Evolutionary conservation across 257 asterid species (phyloP).

Genomic region (Nemophila menziesii): DNA sequence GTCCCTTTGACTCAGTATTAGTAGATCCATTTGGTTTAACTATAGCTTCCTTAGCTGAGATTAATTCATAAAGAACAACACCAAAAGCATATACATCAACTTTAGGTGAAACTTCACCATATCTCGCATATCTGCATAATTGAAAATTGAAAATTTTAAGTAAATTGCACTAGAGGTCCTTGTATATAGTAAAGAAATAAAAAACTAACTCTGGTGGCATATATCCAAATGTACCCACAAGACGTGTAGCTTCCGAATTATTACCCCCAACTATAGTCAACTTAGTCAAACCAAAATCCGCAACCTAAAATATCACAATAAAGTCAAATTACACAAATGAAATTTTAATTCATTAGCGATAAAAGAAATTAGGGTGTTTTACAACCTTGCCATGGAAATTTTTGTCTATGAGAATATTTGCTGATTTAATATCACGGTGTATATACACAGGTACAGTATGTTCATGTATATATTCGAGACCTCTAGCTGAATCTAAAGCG

Average conservation of each 20-base stretch:
- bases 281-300: conserved; percentile 93
- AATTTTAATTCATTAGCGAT: conserved; percentile 4
- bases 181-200: neutral
- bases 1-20: conserved; percentile 69
- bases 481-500: conserved; percentile 98
- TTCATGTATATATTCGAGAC: conserved; percentile 91
- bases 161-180: neutral
- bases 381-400: conserved; percentile 83
- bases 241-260: conserved; percentile 84
- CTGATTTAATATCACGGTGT: conserved; percentile 88
- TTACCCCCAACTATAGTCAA: conserved; percentile 61
- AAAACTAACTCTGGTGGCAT: conserved; percentile 96
- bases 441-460: conserved; percentile 96
- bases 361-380: conserved; percentile 4
- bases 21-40: conserved; percentile 63
- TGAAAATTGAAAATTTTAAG: neutral
- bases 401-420: conserved; percentile 81
- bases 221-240: conserved; percentile 93
- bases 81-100: conserved; percentile 96
- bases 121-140: conserved; percentile 62
- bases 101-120: conserved; percentile 76
- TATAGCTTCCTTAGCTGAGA: conserved; percentile 86
- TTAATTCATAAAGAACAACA: conserved; percentile 75
- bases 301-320: conserved; percentile 40
- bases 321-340: conserved; percentile 10